Evolutionary conservation across 1,284 basidiomycete genomes (phyloP), one percentile per base, ranked within the genome.

Genomic region (Thelephora terrestris): DNA sequence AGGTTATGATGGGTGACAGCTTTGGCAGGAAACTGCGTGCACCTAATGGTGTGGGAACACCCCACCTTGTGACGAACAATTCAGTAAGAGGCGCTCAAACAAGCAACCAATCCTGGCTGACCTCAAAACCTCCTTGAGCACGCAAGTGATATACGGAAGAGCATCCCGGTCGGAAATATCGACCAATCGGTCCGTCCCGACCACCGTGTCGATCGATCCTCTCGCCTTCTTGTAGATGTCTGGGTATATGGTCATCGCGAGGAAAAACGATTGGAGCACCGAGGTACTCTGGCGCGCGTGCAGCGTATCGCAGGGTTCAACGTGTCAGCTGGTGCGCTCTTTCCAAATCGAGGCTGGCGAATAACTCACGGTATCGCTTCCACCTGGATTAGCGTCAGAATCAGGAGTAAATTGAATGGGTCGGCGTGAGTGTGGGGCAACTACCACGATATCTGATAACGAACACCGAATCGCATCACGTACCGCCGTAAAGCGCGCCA

Each of bases 91-190:
- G n/a, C n/a, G n/a, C n/a, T n/a, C n/a, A n/a, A n/a, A 35, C 47
- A 36, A 52, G 27, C 43, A 37, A 38, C 10, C 24, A 20, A 3
- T 48, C 32, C 21, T 27, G 20, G 53, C 50, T 25, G 48, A 55
- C 51, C 45, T 46, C 52, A 44, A 45, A 1, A 60, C 54, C 53
- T 70, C 68, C 46, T 60, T 61, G 21, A 67, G 49, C 16, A 64
- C 50, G 9, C 61, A 62, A n/a, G 61, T 55, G 12, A 68, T 47
- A 51, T 67, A 69, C 0, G 65, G 64, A 21, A 68, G 52, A 9
- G 46, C 51, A 3, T 60, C 57, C n/a, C 58, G 46, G 42, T 69
- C 66, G 23, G 59, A 58, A 42, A 65, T 62, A 18, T 57, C 60
- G 9, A 67, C 66, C 24, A 68, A 42, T 24, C 63, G 56, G 23